Evolutionary conservation across 78 protist genomes (phyloP).

Genomic region (Dictyostelium capitatum): DNA sequence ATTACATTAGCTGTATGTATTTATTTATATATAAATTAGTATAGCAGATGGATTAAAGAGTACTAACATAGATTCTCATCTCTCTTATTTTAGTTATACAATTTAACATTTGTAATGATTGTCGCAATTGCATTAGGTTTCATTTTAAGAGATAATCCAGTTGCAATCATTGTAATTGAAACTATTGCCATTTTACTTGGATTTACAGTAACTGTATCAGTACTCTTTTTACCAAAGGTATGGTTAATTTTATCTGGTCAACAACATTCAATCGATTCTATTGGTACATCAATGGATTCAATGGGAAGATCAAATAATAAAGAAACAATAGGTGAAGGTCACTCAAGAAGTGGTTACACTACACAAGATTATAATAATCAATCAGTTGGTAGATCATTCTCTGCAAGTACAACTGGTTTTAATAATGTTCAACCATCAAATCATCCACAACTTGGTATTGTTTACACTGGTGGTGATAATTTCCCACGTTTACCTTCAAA

Average conservation of each 20-base stretch:
- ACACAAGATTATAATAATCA: not conserved
- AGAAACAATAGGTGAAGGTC: not conserved
- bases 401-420: not conserved
- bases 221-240: conserved; percentile 72
- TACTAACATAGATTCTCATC: no score
- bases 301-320: conserved; percentile 10
- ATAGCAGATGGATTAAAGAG: no score
- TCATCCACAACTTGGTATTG: conserved; percentile 12
- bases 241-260: conserved; percentile 71
- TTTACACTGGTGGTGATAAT: conserved; percentile 58
- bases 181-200: conserved; percentile 50
- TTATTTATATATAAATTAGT: not conserved
- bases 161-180: conserved; percentile 59
- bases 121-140: conserved; percentile 71
- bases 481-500: conserved; percentile 17
- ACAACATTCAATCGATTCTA: conserved; percentile 55
- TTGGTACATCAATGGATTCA: conserved; percentile 26
- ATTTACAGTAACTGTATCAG: conserved; percentile 49
- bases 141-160: conserved; percentile 72
- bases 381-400: conserved; percentile 12
- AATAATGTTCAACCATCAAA: not conserved
- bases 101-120: conserved; percentile 53
- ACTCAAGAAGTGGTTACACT: conserved; percentile 5
- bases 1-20: conserved; percentile 55
- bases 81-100: conserved; percentile 22